phyloP scores from a whole-genome alignment of 371 early-diverging fungal genomes.

The Mortierella sp. region DNA sequence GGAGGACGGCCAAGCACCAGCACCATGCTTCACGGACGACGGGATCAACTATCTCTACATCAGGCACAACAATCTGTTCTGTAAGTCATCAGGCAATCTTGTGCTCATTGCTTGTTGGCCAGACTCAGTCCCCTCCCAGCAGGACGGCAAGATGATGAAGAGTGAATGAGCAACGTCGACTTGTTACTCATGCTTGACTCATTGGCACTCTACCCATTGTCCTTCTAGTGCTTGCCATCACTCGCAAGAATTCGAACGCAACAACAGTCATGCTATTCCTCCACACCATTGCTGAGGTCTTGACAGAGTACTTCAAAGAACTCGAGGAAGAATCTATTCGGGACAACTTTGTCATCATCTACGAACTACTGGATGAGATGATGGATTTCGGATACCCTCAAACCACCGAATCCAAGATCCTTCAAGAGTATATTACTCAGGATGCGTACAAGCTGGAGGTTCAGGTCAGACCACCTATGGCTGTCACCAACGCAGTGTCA shows the following conservation, averaged over 20 bases:
- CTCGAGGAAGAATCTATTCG: constrained; percentile 98
- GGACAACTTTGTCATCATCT: constrained; percentile 96
- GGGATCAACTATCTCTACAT: constrained; percentile 96
- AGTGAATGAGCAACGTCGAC: too few relatives aligned
- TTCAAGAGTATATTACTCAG: constrained; percentile 98
- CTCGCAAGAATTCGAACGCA: constrained; percentile 97
- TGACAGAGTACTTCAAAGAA: constrained; percentile 97
- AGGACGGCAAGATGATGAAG: not conserved
- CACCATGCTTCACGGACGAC: constrained; percentile 93
- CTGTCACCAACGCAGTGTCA: constrained; percentile 97
- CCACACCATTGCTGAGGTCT: constrained; percentile 92
- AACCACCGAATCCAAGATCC: constrained; percentile 96
- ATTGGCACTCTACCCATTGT: not conserved
- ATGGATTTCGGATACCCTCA: constrained; percentile 99
- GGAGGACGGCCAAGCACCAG: constrained; percentile 89
- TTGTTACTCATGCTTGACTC: too few relatives aligned
- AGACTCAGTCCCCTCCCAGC: too few relatives aligned
- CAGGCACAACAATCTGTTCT: constrained; percentile 93
- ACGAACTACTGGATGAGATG: constrained; percentile 99
- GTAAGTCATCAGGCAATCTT: too few relatives aligned
- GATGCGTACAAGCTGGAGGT: constrained; percentile 95
- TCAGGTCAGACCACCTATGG: constrained; percentile 93
- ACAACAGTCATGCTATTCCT: constrained; percentile 94
- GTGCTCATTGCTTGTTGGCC: too few relatives aligned
- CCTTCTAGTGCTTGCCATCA: constrained; percentile 87